Evolutionary conservation across 2,329 filamentous ascomycete genomes (phyloP), one percentile per base, ranked within the genome.

Genomic region (Talaromyces sp.): DNA sequence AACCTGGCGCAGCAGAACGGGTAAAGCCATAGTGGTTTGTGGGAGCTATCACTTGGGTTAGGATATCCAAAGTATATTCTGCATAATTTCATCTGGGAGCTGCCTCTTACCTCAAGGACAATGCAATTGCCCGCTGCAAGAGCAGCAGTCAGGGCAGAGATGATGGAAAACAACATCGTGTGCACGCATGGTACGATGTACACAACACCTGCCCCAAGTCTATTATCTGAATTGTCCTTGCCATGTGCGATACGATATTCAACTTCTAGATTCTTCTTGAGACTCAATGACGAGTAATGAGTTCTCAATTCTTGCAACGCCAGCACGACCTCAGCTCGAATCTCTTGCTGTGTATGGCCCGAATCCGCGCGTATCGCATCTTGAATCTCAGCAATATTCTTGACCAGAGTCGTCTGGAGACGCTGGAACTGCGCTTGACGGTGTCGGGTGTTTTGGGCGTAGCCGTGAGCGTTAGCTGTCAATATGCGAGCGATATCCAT

Each of bases 61-160:
- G n/a, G n/a, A n/a, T n/a, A n/a, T n/a, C n/a, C n/a, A n/a, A n/a
- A n/a, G n/a, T n/a, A n/a, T n/a, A n/a, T n/a, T n/a, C n/a, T n/a
- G n/a, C n/a, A n/a, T n/a, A n/a, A n/a, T n/a, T n/a, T n/a, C n/a
- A n/a, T n/a, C n/a, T 17, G 6, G 10, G 17, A 8, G 41, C 7
- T n/a, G 30, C 16, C 6, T 47, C 69, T 60, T 53, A 81, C 79
- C 69, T 81, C 76, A 10, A 83, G 41, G 29, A 78, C 69, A 3
- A 81, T 70, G 58, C 78, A 82, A 52, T 81, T 82, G 0, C 80
- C 81, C 11, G 79, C 77, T 1, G 76, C 74, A 27, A 83, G 57
- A 7, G 80, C 79, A 4, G 78, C 74, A 30, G 71, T 73, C 35
- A 82, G 46, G 0, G 78, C 74, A 3, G 66, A 68, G 16, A 81